A percentile compares a stretch with the other conserved stretches of the same genome.
These are phyloP conservation scores for Orobanche coerulescens DNA, from an alignment of 257 asterid genomes.

Conservation along the genomic window DNA sequence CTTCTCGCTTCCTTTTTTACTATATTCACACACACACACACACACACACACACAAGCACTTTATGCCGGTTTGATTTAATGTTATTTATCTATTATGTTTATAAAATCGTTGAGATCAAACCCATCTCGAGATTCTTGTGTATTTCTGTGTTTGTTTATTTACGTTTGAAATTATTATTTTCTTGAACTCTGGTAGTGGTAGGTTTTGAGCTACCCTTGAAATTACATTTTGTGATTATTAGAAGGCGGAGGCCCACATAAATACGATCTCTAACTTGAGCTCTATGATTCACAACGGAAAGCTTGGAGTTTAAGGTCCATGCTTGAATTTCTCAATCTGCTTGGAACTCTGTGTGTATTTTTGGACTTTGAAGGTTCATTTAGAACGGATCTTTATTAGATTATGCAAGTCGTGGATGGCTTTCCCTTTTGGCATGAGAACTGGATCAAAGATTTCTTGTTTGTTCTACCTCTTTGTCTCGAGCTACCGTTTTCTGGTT, in stretches of 20 bases:
- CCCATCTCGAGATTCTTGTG: not conserved
- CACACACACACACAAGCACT: not conserved
- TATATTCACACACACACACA: not conserved
- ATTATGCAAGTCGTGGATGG: not conserved
- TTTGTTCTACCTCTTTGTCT: not conserved
- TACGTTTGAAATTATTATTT: not conserved
- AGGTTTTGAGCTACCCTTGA: not conserved
- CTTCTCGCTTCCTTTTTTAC: constrained; percentile 26
- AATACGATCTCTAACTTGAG: not conserved
- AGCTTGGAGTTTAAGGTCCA: not conserved
- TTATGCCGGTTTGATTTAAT: not conserved
- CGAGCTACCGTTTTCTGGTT: not conserved
- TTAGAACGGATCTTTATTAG: not conserved
- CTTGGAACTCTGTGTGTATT: not conserved
- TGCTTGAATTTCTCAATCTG: not conserved
- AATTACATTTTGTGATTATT: constrained; percentile 6
- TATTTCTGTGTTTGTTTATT: not conserved
- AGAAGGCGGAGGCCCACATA: constrained; percentile 1
- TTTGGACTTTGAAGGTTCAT: not conserved
- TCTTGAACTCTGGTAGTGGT: not conserved
- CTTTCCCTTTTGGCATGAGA: not conserved
- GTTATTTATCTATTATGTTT: not conserved
- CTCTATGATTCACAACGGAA: not conserved
- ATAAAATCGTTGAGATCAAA: not conserved
- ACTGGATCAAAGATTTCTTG: not conserved